These are phyloP conservation scores for Sideroxylon spinosum DNA, from an alignment of 179 eudicot species.

Conservation along the genomic window DNA sequence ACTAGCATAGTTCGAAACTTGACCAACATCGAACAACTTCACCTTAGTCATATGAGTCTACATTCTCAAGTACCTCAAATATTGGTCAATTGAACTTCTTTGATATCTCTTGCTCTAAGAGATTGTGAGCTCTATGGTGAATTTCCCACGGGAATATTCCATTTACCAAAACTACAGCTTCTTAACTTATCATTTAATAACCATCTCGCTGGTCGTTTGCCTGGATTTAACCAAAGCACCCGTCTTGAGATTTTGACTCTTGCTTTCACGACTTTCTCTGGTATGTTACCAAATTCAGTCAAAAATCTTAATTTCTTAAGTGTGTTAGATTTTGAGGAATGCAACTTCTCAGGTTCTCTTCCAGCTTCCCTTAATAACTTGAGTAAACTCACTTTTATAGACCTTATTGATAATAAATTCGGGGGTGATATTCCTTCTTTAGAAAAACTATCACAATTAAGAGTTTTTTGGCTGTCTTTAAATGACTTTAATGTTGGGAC, in stretches of 20 bases:
- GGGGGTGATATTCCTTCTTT: not conserved
- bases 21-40: slow-evolving; percentile 18
- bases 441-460: not conserved
- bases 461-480: not conserved
- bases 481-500: not conserved
- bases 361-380: slow-evolving; percentile 10
- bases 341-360: not conserved
- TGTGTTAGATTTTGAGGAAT: not conserved
- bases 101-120: slow-evolving; percentile 6
- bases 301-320: slow-evolving; percentile 12
- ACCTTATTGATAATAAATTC: not conserved
- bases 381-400: not conserved
- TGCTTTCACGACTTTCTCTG: slow-evolving; percentile 14
- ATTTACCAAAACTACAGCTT: slow-evolving; percentile 19
- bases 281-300: slow-evolving; percentile 17
- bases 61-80: not conserved
- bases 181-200: slow-evolving; percentile 14
- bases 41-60: slow-evolving; percentile 20
- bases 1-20: slow-evolving; percentile 22
- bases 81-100: slow-evolving; percentile 19
- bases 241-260: slow-evolving; percentile 14
- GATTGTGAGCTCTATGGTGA: slow-evolving; percentile 27
- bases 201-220: slow-evolving; percentile 27
- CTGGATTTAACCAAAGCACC: slow-evolving; percentile 18
- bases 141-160: slow-evolving; percentile 24